Evolutionary conservation across 805 yeast genomes (phyloP).

Genomic region (Kazachstania psychrophila): DNA sequence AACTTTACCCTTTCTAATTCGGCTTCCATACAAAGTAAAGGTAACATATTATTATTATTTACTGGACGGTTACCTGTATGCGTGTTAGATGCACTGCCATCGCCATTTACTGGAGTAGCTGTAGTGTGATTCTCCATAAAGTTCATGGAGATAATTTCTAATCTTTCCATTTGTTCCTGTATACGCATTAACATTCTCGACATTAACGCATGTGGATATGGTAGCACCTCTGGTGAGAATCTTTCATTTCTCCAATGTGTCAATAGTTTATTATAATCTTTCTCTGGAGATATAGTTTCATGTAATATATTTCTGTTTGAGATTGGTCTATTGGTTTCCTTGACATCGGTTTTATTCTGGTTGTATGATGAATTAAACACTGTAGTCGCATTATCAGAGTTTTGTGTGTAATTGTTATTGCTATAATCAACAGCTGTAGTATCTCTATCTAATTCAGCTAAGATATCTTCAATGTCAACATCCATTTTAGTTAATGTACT

Average conservation of each 20-base stretch:
- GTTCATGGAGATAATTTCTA: slow-evolving; percentile 72
- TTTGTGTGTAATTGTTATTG: slow-evolving; percentile 5
- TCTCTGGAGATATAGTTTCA: slow-evolving; percentile 10
- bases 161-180: slow-evolving; percentile 60
- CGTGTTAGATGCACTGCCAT: slow-evolving; percentile 1
- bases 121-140: slow-evolving; percentile 36
- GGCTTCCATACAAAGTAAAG: slow-evolving; percentile 77
- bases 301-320: slow-evolving; percentile 8
- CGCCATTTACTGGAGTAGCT: slow-evolving; percentile 23
- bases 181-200: slow-evolving; percentile 49
- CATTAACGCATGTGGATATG: slow-evolving; percentile 56
- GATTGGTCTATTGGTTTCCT: not conserved
- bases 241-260: slow-evolving; percentile 78
- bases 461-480: slow-evolving; percentile 61
- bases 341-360: slow-evolving; percentile 3
- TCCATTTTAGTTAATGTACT: slow-evolving; percentile 18
- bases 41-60: slow-evolving; percentile 32
- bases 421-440: slow-evolving; percentile 28
- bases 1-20: slow-evolving; percentile 84
- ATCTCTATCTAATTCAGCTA: slow-evolving; percentile 52
- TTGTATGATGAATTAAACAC: slow-evolving; percentile 13
- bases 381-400: slow-evolving; percentile 14
- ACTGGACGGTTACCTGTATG: slow-evolving; percentile 5
- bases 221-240: slow-evolving; percentile 77
- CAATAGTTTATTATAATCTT: slow-evolving; percentile 33